Evolutionary conservation across 768 basidiomycete species (phyloP), one percentile per base, ranked within the genome.

Genomic region (Lentinula guzmanii): DNA sequence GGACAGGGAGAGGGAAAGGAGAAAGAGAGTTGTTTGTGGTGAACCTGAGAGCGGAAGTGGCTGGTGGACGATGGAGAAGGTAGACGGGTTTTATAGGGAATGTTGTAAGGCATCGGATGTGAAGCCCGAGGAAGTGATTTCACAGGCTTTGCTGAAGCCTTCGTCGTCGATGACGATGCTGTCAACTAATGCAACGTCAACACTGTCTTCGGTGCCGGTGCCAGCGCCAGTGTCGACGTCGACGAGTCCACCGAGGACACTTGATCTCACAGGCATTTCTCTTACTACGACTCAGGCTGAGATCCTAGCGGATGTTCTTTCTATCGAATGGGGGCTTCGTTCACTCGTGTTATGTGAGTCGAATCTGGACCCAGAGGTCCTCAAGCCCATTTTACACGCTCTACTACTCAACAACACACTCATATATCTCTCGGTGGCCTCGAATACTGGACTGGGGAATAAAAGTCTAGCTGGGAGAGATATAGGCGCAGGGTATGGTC

Each of bases 311-410:
- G 96, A 98, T 72, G 86, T 97, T 13, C 86, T 98, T 64, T 85
- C 86, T 7, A 88, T 97, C 61, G 93, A 98, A 72, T 98, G 95
- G 91, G 95, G 95, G 0, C 76, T 97, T 18, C 79, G 89, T 31
- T 95, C 93, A 67, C 77, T 96, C 21, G 86, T 90, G 0, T 82
- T 97, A 59, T 85, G 91, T 45, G 90, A 91, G 70, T 98, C 95
- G 67, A 86, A 95, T 65, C 72, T 98, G 21, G 93, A 95, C 65
- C 90, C 93, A 56, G 79, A 93, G 91, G 83, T 84, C 50, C 72
- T 98, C 53, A 98, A 97, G 76, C 90, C 91, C 2, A 86, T 98
- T 9, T 76, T 98, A 1, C 95, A 98, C 69, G 86, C 95, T 0
- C 82, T 98, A 0, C 82, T 98, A 58, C 92, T 97, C 56, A 89